Percentiles rank a stretch among this genome's conserved stretches.
Conservation (phyloP, 2,329 filamentous ascomycete genomes). For the Chaetomium sp. region DNA sequence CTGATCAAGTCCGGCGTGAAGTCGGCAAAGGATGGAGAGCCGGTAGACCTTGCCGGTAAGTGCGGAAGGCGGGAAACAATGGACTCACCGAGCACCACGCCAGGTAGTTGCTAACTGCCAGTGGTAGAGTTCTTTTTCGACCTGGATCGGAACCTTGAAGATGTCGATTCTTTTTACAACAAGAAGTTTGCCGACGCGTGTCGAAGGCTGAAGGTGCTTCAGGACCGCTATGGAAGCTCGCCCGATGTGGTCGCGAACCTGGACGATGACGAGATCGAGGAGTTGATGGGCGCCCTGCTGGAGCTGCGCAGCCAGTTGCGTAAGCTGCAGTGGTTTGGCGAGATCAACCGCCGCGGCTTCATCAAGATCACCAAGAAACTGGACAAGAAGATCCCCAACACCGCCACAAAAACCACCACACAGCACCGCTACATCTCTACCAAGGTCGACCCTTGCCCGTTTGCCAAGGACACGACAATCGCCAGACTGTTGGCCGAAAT, state of each 20-base stretch:
- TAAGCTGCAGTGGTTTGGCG: constrained; percentile 95
- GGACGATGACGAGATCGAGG: constrained; percentile 83
- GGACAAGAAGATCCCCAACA: constrained; percentile 82
- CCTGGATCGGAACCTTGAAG: constrained; percentile 93
- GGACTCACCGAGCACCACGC: not conserved
- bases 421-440: constrained; percentile 83
- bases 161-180: constrained; percentile 95
- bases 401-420: constrained; percentile 68
- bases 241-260: constrained; percentile 64
- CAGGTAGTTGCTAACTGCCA: constrained; percentile 15
- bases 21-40: constrained; percentile 59
- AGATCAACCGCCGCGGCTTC: constrained; percentile 91
- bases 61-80: constrained; percentile 11
- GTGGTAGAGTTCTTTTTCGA: constrained; percentile 87
- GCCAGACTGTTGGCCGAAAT: constrained; percentile 52
- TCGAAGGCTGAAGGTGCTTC: constrained; percentile 75
- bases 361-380: constrained; percentile 99
- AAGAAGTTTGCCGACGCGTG: constrained; percentile 84
- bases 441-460: constrained; percentile 82
- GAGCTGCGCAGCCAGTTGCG: constrained; percentile 82
- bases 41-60: constrained; percentile 83
- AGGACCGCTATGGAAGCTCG: constrained; percentile 77
- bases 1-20: constrained; percentile 76
- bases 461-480: constrained; percentile 64
- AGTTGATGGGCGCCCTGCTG: constrained; percentile 81